Evolutionary conservation across 495 filamentous ascomycete species (phyloP).

Genomic region (Penicillium steckii): DNA sequence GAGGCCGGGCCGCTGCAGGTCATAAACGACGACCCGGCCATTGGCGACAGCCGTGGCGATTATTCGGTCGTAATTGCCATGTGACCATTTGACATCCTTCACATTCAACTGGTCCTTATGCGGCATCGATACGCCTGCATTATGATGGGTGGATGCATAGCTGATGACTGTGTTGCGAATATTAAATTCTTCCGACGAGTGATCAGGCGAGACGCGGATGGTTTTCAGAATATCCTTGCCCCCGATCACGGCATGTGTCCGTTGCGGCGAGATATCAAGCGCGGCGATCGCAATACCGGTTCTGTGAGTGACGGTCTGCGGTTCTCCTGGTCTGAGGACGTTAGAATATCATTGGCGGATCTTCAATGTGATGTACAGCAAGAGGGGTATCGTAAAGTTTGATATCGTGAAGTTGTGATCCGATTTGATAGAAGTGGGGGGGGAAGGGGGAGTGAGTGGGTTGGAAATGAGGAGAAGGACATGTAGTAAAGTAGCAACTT

Average conservation of each 20-base stretch:
- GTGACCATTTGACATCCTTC: conserved; percentile 82
- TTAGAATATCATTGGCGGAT: conserved; percentile 23
- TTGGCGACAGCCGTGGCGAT: conserved; percentile 84
- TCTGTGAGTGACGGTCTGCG: conserved; percentile 70
- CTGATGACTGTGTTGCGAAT: conserved; percentile 72
- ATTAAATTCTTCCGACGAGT: conserved; percentile 74
- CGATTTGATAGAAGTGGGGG: conserved; percentile 1
- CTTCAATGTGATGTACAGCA: background rate
- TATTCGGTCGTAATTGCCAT: conserved; percentile 59
- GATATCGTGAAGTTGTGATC: no score
- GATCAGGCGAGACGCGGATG: conserved; percentile 66
- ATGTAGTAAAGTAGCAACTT: background rate
- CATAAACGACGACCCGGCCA: conserved; percentile 85
- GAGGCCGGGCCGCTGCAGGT: conserved; percentile 69
- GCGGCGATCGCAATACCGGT: conserved; percentile 71
- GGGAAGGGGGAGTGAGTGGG: background rate
- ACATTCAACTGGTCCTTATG: conserved; percentile 75
- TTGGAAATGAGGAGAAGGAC: background rate
- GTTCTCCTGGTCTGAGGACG: conserved; percentile 56
- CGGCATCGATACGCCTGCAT: conserved; percentile 47
- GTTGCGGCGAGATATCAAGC: conserved; percentile 74
- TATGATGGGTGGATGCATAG: conserved; percentile 62
- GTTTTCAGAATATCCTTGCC: conserved; percentile 85
- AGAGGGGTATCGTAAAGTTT: no score
- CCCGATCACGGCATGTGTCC: conserved; percentile 74